Evolutionary conservation across 2,329 filamentous ascomycete species (phyloP).

Genomic region (Daldinia sp.): DNA sequence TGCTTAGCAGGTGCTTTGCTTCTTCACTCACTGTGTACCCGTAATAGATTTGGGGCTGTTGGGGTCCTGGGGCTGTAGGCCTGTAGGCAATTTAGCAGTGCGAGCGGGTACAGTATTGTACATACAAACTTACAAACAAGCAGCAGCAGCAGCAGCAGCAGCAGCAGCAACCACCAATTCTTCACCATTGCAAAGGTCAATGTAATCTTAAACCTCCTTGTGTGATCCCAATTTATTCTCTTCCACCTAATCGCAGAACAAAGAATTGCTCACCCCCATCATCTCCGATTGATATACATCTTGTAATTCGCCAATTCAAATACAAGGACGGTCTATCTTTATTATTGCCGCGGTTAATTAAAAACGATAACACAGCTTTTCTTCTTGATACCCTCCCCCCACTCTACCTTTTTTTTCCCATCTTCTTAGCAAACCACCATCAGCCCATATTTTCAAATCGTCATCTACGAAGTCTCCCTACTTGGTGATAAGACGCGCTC

Average conservation of each 20-base stretch:
- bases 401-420: slow-evolving; percentile 1
- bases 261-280: slow-evolving; percentile 15
- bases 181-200: background rate
- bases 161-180: slow-evolving; percentile 6
- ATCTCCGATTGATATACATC: slow-evolving; percentile 17
- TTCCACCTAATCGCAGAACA: slow-evolving; percentile 15
- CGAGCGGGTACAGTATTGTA: background rate
- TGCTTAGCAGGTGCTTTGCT: background rate
- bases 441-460: slow-evolving; percentile 21
- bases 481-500: slow-evolving; percentile 12
- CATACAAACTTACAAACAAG: background rate
- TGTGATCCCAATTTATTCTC: slow-evolving; percentile 11
- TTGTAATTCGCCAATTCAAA: slow-evolving; percentile 10
- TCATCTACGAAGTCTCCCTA: slow-evolving; percentile 10
- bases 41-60: background rate
- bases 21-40: background rate
- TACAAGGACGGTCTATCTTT: slow-evolving; percentile 10
- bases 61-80: background rate
- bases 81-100: background rate
- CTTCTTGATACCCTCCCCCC: background rate
- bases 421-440: slow-evolving; percentile 10
- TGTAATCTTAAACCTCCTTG: slow-evolving; percentile 2
- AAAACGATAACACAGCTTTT: slow-evolving; percentile 1
- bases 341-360: slow-evolving; percentile 11
- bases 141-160: background rate